phyloP scores from a whole-genome alignment of 768 basidiomycete species.

The Tremella fuciformis region DNA sequence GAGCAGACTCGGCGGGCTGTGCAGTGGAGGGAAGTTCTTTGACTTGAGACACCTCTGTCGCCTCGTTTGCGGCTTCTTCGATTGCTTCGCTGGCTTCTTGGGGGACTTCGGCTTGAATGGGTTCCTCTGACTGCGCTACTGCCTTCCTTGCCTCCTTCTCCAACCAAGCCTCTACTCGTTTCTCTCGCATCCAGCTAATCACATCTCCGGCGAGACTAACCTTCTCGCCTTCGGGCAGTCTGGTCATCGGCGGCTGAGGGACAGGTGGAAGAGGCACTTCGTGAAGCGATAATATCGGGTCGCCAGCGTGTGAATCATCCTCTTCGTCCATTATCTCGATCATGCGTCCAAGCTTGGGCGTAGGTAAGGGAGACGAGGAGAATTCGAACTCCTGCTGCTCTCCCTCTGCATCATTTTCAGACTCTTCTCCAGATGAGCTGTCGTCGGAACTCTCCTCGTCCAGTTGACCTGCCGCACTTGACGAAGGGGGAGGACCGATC shows the following conservation, averaged over 20 bases:
- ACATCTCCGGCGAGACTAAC: slow-evolving; percentile 47
- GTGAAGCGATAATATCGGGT: slow-evolving; percentile 42
- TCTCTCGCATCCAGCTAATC: slow-evolving; percentile 48
- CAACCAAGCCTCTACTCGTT: slow-evolving; percentile 40
- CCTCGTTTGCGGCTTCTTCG: neutral
- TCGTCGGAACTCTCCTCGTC: slow-evolving; percentile 16
- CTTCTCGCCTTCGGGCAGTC: slow-evolving; percentile 35
- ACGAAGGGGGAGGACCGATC: slow-evolving; percentile 5
- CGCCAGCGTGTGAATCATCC: slow-evolving; percentile 22
- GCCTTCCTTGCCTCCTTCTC: slow-evolving; percentile 7
- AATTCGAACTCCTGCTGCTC: slow-evolving; percentile 24
- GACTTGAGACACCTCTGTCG: neutral
- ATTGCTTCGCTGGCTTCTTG: neutral
- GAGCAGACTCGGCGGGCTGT: neutral
- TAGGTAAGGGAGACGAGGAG: slow-evolving; percentile 18
- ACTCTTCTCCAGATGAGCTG: slow-evolving; percentile 9
- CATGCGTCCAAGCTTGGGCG: slow-evolving; percentile 20
- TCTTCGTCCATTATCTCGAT: slow-evolving; percentile 32
- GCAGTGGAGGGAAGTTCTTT: neutral
- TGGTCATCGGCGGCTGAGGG: slow-evolving; percentile 33
- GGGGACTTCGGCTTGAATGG: neutral
- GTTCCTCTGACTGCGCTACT: neutral
- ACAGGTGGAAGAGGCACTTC: slow-evolving; percentile 43
- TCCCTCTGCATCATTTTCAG: slow-evolving; percentile 19
- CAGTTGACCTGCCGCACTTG: slow-evolving; percentile 1